These are phyloP conservation scores for Citrullus colocynthis DNA, from an alignment of 306 rosid genomes.

Conservation along the genomic window DNA sequence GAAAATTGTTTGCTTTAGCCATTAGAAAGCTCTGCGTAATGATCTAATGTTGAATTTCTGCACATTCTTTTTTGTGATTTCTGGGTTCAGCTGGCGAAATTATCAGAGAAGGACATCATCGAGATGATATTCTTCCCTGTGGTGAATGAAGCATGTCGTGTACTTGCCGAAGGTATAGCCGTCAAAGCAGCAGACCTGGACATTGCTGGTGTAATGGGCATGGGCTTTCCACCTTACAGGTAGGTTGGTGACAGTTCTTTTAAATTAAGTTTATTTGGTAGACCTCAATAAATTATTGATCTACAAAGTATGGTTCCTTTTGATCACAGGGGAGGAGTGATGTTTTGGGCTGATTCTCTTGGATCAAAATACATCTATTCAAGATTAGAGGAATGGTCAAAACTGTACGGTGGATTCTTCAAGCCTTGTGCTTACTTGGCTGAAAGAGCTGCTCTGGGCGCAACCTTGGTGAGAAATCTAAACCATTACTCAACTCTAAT, in stretches of 20 bases:
- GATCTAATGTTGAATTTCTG: not conserved
- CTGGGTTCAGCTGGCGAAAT: slow-evolving; percentile 42
- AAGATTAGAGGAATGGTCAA: slow-evolving; percentile 73
- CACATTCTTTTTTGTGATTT: not conserved
- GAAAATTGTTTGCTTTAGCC: not conserved
- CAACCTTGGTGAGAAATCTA: slow-evolving; percentile 55
- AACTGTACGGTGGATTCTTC: slow-evolving; percentile 67
- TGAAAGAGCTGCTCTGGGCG: slow-evolving; percentile 78
- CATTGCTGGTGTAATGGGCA: slow-evolving; percentile 72
- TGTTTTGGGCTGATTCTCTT: slow-evolving; percentile 90
- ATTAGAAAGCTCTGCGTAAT: not conserved
- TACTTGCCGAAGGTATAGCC: slow-evolving; percentile 85
- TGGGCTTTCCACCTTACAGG: slow-evolving; percentile 99
- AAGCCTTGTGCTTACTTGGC: slow-evolving; percentile 89
- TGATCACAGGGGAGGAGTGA: slow-evolving; percentile 72
- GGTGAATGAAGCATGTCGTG: slow-evolving; percentile 95
- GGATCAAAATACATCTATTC: slow-evolving; percentile 86
- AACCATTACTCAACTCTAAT: not conserved
- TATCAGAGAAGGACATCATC: slow-evolving; percentile 67
- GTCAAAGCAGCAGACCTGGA: slow-evolving; percentile 91
- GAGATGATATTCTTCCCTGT: slow-evolving; percentile 94
- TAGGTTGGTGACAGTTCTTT: slow-evolving; percentile 40
- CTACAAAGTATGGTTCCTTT: not conserved
- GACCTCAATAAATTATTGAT: not conserved
- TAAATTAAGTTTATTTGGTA: not conserved